Conservation (phyloP, 1,139 yeast species). For the Candida anutae region DNA sequence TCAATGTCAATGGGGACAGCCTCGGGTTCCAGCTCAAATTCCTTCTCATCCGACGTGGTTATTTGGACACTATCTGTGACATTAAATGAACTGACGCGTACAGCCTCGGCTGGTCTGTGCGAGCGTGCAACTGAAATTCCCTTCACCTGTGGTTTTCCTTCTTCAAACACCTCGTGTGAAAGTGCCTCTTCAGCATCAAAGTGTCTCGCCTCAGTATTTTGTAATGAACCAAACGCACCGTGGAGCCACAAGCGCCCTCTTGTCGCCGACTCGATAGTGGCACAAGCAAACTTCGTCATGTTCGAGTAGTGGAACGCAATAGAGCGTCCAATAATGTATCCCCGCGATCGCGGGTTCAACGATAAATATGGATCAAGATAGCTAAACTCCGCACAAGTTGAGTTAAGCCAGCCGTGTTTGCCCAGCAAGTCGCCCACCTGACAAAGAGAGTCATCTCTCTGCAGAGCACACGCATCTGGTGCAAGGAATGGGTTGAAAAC, state of each 20-base stretch:
- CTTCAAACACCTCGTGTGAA: constrained; percentile 2
- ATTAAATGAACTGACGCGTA: too few species aligned
- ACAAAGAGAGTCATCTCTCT: constrained; percentile 44
- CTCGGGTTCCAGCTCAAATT: too few species aligned
- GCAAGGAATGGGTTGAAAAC: constrained; percentile 51
- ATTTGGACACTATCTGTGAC: too few species aligned
- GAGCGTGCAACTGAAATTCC: too few species aligned
- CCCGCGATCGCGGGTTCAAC: constrained; percentile 36
- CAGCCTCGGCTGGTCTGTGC: too few species aligned
- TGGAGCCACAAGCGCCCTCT: constrained; percentile 18
- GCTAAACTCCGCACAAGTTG: constrained; percentile 46
- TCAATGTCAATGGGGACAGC: too few species aligned
- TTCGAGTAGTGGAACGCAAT: constrained; percentile 45
- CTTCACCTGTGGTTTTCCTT: neutral
- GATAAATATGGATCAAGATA: constrained; percentile 50
- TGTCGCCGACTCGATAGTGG: constrained; percentile 37
- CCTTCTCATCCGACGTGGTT: too few species aligned
- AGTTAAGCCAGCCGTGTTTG: constrained; percentile 51
- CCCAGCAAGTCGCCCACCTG: constrained; percentile 60
- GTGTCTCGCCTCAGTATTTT: too few species aligned
- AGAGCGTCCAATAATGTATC: constrained; percentile 46
- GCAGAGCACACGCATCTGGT: constrained; percentile 33
- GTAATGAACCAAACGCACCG: constrained; percentile 11
- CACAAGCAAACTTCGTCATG: constrained; percentile 49
- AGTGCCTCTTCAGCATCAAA: constrained; percentile 13